phyloP scores from a whole-genome alignment of 768 basidiomycete genomes.

The Pluteus cervinus region DNA sequence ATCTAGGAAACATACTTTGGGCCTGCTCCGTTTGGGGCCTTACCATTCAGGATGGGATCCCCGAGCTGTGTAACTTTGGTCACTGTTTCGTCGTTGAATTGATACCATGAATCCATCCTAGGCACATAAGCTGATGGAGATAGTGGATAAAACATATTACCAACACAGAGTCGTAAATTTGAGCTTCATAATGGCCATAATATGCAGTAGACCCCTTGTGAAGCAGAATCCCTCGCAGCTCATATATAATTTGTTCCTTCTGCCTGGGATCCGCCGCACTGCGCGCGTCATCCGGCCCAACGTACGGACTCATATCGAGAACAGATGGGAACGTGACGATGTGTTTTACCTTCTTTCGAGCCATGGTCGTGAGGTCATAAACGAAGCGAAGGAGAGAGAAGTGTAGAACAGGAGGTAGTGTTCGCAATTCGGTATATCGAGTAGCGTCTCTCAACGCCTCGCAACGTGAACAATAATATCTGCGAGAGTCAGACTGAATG shows the following conservation, averaged over 20 bases:
- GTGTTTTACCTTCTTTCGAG: constrained; percentile 85
- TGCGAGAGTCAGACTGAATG: constrained; percentile 17
- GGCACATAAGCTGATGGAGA: constrained; percentile 10
- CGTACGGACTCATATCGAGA: constrained; percentile 68
- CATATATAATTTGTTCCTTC: constrained; percentile 38
- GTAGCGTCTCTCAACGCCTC: constrained; percentile 70
- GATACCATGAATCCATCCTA: constrained; percentile 61
- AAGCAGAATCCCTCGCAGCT: constrained; percentile 76
- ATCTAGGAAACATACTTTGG: constrained; percentile 13
- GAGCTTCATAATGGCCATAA: constrained; percentile 85
- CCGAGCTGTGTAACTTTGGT: constrained; percentile 53
- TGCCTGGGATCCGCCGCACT: constrained; percentile 20
- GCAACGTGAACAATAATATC: constrained; percentile 80
- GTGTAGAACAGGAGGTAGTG: constrained; percentile 84
- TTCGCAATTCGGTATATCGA: constrained; percentile 62
- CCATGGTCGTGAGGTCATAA: constrained; percentile 71
- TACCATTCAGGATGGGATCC: constrained; percentile 32
- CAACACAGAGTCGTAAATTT: constrained; percentile 69
- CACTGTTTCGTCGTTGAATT: constrained; percentile 89
- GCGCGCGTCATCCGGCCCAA: constrained; percentile 29
- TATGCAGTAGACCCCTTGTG: constrained; percentile 94
- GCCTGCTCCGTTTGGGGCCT: constrained; percentile 20
- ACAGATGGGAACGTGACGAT: constrained; percentile 68
- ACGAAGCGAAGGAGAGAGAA: constrained; percentile 93
- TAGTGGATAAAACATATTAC: constrained; percentile 18